Conservation (phyloP, 768 basidiomycete species). For the Leccinum ochraceum region DNA sequence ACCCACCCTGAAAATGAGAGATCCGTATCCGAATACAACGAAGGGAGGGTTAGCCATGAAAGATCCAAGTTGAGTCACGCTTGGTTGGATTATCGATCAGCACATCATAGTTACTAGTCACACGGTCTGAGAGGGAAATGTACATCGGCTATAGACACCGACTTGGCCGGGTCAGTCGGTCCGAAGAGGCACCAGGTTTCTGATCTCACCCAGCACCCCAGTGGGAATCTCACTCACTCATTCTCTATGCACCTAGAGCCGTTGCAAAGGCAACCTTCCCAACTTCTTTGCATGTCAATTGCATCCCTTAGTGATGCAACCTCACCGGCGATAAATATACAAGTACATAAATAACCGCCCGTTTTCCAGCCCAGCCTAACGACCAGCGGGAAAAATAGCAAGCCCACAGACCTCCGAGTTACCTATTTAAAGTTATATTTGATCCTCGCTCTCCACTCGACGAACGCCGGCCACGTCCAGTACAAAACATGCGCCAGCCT, state of each 20-base stretch:
- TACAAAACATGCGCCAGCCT: constrained; percentile 55
- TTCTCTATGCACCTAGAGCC: no score
- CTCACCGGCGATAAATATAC: not conserved
- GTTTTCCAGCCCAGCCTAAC: not conserved
- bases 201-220: no score
- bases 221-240: no score
- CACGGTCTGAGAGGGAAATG: not conserved
- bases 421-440: constrained; percentile 65
- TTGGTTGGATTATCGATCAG: not conserved
- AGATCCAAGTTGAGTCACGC: not conserved
- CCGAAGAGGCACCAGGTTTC: no score
- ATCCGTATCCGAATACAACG: constrained; percentile 91
- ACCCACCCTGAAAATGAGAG: constrained; percentile 81
- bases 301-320: no score
- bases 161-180: no score
- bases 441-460: constrained; percentile 57
- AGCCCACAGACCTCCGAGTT: constrained; percentile 11
- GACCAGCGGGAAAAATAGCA: not conserved
- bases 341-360: not conserved
- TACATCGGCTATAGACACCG: no score
- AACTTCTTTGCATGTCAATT: no score
- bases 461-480: constrained; percentile 59
- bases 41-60: constrained; percentile 41
- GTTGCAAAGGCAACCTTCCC: no score
- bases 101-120: not conserved